Evolutionary conservation across 768 basidiomycete genomes (phyloP), one percentile per base, ranked within the genome.

Genomic region (Austroboletus festivus): DNA sequence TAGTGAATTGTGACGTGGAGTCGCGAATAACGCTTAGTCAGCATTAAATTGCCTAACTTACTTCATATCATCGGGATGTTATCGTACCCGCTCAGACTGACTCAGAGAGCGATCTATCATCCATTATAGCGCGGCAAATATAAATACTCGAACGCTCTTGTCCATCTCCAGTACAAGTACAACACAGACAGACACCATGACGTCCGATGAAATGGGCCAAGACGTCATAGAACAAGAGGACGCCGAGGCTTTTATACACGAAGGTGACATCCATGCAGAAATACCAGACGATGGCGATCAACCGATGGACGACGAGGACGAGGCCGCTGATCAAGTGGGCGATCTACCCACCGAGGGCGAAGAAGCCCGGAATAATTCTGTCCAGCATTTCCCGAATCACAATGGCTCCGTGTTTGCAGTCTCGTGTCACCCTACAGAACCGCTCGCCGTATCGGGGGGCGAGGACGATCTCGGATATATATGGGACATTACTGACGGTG

Each of bases 381-480:
- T 89, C 12, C 86, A 84, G 62, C 75, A 77, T 49, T 93, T 92
- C 63, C 63, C 74, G 15, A 69, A 69, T 8, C 94, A 98, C 68
- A 64, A 66, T 15, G 69, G 77, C 21, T 93, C 95, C 16, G 89
- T 97, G 26, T 99, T 96, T 65, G 70, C 84, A 26, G 75, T 98
- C 33, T 74, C 92, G 4, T 77, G 81, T 28, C 96, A 99, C 63
- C 95, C 96, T 0, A 80, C 80, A 13, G 75, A 73, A 44, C 81
- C 86, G 4, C 74, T 98, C 19, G 93, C 91, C 7, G 86, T 82
- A 19, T 93, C 93, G 1, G 96, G 96, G 22, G 96, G 93, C 18
- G 93, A 96, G 68, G 96, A 98, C 64, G 94, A 98, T 63, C 67
- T 89, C 0, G 96, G 90, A 31, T 98, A 90, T 70, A 80, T 99